A percentile compares a stretch with the other conserved stretches of the same genome.
Conservation (phyloP, 2,329 filamentous ascomycete species). For the Cytospora schulzeri region DNA sequence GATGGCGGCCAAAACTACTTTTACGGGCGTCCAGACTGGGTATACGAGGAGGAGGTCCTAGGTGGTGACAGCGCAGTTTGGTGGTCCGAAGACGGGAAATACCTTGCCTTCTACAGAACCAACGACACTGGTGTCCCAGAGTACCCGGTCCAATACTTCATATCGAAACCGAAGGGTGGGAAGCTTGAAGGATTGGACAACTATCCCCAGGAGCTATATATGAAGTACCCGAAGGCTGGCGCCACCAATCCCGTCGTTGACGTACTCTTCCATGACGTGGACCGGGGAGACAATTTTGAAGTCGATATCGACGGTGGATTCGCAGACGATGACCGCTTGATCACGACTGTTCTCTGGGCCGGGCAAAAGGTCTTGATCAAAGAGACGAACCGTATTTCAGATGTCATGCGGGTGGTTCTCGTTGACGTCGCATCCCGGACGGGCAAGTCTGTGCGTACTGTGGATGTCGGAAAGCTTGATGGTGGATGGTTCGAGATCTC, state of each 20-base stretch:
- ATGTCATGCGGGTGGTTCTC: slow-evolving; percentile 83
- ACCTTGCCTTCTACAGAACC: slow-evolving; percentile 87
- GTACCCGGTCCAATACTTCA: slow-evolving; percentile 91
- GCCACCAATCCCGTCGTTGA: slow-evolving; percentile 90
- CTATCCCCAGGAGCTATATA: slow-evolving; percentile 86
- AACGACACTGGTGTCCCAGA: slow-evolving; percentile 91
- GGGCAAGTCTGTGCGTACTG: slow-evolving; percentile 76
- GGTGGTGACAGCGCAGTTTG: slow-evolving; percentile 80
- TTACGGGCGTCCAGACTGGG: slow-evolving; percentile 97
- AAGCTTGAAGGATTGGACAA: slow-evolving; percentile 73
- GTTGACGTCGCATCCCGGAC: slow-evolving; percentile 75
- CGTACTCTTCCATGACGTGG: slow-evolving; percentile 84
- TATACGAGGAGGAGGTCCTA: slow-evolving; percentile 87
- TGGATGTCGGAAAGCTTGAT: slow-evolving; percentile 82
- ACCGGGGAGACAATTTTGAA: slow-evolving; percentile 74
- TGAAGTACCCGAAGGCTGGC: slow-evolving; percentile 98
- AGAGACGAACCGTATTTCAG: slow-evolving; percentile 92
- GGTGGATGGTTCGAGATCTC: slow-evolving; percentile 97
- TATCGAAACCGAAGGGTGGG: slow-evolving; percentile 80
- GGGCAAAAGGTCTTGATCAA: slow-evolving; percentile 83
- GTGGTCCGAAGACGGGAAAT: slow-evolving; percentile 92
- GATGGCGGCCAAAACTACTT: slow-evolving; percentile 90
- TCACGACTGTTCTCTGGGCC: slow-evolving; percentile 92
- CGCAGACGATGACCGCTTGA: slow-evolving; percentile 77
- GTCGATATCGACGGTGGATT: slow-evolving; percentile 80